phyloP scores from a whole-genome alignment of 352 stramenopile genomes.

The Nothophytophthora sp. region DNA sequence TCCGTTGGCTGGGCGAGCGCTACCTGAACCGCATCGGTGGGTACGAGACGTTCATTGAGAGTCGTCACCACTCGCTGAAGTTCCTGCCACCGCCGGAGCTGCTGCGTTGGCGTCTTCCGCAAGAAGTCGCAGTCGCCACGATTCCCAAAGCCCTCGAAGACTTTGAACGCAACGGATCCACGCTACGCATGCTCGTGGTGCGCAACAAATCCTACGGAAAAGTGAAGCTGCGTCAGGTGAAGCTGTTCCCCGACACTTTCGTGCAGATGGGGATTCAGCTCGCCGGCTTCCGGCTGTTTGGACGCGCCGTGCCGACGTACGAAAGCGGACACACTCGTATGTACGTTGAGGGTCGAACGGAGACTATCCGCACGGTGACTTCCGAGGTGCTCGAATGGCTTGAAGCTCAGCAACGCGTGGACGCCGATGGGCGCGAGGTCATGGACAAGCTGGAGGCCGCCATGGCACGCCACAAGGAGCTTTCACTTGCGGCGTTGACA shows the following conservation, averaged over 20 bases:
- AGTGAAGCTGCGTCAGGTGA: conserved; percentile 68
- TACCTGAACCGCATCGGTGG: conserved; percentile 63
- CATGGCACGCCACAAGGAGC: conserved; percentile 85
- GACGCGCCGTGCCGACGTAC: conserved; percentile 91
- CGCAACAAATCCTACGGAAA: conserved; percentile 86
- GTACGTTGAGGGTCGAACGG: conserved; percentile 93
- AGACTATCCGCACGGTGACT: conserved; percentile 83
- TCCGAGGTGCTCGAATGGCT: conserved; percentile 82
- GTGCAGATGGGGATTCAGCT: conserved; percentile 95
- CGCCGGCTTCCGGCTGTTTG: conserved; percentile 89
- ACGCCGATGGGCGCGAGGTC: conserved; percentile 39
- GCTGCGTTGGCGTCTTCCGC: conserved; percentile 55
- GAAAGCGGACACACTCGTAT: conserved; percentile 94
- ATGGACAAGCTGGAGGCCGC: conserved; percentile 72
- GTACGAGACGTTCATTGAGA: conserved; percentile 70
- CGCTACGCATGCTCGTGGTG: conserved; percentile 81
- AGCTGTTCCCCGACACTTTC: conserved; percentile 93
- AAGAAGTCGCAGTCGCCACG: conserved; percentile 15
- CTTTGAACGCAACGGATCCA: conserved; percentile 68
- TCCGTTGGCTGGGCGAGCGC: conserved; percentile 57
- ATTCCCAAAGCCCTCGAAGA: conserved; percentile 58
- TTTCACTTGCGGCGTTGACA: conserved; percentile 69
- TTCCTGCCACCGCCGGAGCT: conserved; percentile 63
- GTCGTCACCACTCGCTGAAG: conserved; percentile 44
- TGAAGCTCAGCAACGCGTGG: conserved; percentile 36